Evolutionary conservation across 176 grass and related monocot species (phyloP), one percentile per base, ranked within the genome.

Genomic region (Elymus sibiricus): DNA sequence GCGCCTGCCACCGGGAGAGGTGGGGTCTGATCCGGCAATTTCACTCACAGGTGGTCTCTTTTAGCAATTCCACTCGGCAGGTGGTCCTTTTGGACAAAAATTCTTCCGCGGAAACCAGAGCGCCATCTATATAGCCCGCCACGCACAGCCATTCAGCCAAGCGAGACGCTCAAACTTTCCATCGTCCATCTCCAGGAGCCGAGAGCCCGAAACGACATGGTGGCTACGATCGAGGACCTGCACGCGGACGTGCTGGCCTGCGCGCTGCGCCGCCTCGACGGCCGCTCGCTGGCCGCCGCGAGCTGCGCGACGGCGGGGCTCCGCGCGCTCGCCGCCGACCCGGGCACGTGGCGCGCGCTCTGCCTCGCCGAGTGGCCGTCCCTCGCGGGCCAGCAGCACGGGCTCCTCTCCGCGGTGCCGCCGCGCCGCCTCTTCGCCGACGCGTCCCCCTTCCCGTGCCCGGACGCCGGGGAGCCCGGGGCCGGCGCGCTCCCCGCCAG

Each of bases 301-400:
- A 85, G 81, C 88, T 95, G 94, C 88, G 81, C 91, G 1, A 93
- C 83, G 35, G 53, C 82, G 22, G 66, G 73, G 59, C 89, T 95
- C 74, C 91, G 88, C 1, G 79, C 84, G 81, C 86, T 93, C 22
- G 77, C 91, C 53, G 62, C 81, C 0, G 83, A 91, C 77, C 86
- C 91, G 39, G 91, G 62, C 7, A 86, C 85, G 40, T 95, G 94
- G 94, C 89, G 82, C 60, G 84, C 87, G 76, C 91, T 95, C 81
- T 95, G 94, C 94, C 35, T 95, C 66, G 81, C 88, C 26, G 25
- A 90, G 80, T 95, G 94, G 94, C 94, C 94, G 11, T 93, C 94
- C 34, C 84, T 95, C 15, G 84, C 47, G 29, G 9, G 5, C 27
- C 40, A 63, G 11, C 63, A 79, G 1, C 39, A 71, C 38, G 31